Evolutionary conservation across 192 early-diverging fungal genomes (phyloP), one percentile per base, ranked within the genome.

Genomic region (Backusella sp.): DNA sequence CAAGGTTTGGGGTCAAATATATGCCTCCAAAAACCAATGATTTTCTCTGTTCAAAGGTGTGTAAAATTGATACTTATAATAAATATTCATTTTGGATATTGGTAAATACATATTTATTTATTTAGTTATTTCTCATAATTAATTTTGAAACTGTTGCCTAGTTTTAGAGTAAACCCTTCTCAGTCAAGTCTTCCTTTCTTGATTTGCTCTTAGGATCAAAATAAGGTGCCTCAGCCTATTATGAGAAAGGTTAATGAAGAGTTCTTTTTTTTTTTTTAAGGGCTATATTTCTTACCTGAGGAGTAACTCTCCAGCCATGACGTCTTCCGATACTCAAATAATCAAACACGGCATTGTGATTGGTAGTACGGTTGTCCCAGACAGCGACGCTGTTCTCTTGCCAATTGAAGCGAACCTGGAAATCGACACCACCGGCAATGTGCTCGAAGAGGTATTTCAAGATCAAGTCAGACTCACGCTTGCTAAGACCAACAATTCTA

Each of bases 341-440:
- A 39, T 81, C 73, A 73, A 73, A 77, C 15, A 81, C 74, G 23
- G 79, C 88, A 21, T 83, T 83, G 70, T 92, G 89, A 65, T 82
- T 76, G 12, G 84, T 86, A 1, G 82, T 78, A 66, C 90, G 84
- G 82, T 91, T 91, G 73, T 91, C 89, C 90, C 91, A 91, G 36
- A 92, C 85, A 12, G 91, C 91, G 0, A 92, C 88, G 42, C 81
- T 82, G 79, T 91, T 82, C 68, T 88, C 87, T 42, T 80, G 66
- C 90, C 89, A 91, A 15, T 78, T 76, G 83, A 89, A 87, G 0
- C 87, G 80, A 30, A 87, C 89, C 49, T 88, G 85, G 72, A 86
- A 89, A 3, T 90, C 89, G 41, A 59, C 67, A 6, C 86, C 80
- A 65, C 83, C 79, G 21, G 82, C 74, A 28, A 86, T 83, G 73